phyloP scores from a whole-genome alignment of 2,329 filamentous ascomycete genomes.

The Tolypocladium guangdongense region DNA sequence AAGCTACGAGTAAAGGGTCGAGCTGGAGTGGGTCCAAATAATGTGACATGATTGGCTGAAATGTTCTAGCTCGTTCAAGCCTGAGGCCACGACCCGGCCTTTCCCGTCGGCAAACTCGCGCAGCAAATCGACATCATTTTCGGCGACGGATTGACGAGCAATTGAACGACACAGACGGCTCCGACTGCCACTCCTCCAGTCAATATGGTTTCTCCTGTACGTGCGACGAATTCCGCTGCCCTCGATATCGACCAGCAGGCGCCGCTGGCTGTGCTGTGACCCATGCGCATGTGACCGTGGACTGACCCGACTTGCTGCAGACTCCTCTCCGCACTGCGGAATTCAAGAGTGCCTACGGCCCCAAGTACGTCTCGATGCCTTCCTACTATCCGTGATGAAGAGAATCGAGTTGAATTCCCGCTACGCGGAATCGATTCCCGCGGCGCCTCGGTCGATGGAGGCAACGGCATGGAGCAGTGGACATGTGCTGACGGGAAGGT shows the following conservation, averaged over 20 bases:
- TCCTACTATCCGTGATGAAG: background rate
- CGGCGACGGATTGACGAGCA: conserved; percentile 20
- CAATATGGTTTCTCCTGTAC: conserved; percentile 32
- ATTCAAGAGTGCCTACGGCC: conserved; percentile 55
- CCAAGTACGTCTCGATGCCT: conserved; percentile 40
- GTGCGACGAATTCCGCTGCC: conserved; percentile 6
- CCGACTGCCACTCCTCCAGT: conserved; percentile 15
- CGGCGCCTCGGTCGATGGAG: too few relatives aligned
- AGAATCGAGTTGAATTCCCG: background rate
- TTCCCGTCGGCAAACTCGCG: conserved; percentile 25
- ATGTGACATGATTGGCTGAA: conserved; percentile 6
- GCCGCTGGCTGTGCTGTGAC: background rate
- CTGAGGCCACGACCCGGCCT: conserved; percentile 21
- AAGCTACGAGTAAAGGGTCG: too few relatives aligned
- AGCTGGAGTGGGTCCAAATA: conserved; percentile 7
- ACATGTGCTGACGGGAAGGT: conserved; percentile 15
- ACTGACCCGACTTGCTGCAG: conserved; percentile 27
- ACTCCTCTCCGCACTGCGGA: conserved; percentile 32
- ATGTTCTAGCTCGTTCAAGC: conserved; percentile 7
- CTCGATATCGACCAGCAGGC: background rate
- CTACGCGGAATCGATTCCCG: background rate
- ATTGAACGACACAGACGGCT: conserved; percentile 23
- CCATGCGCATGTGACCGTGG: background rate
- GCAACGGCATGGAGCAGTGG: background rate
- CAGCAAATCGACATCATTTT: conserved; percentile 11